A percentile compares a stretch with the other conserved stretches of the same genome.
Conservation (phyloP, 441 rosid species). For the Omphalea diandra region DNA sequence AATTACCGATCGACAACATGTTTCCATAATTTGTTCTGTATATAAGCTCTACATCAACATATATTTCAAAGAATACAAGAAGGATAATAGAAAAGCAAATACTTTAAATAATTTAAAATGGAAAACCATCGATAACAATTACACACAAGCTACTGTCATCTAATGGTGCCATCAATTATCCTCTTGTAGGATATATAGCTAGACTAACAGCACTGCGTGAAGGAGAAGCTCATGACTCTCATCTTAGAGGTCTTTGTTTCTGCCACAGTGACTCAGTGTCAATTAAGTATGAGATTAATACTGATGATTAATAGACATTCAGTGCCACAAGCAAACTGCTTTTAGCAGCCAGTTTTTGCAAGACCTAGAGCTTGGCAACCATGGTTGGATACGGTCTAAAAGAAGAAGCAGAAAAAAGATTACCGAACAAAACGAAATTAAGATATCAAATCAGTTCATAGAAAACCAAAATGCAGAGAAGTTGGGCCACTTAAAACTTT, state of each 20-base stretch:
- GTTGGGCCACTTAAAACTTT: background rate
- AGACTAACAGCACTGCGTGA: background rate
- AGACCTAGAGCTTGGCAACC: no score
- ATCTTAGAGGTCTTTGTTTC: background rate
- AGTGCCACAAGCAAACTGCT: no score
- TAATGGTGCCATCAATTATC: background rate
- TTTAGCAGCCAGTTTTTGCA: no score
- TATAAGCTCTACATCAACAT: background rate
- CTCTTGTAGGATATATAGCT: background rate
- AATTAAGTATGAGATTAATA: no score
- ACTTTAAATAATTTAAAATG: background rate
- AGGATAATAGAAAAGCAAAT: background rate
- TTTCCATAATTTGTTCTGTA: background rate
- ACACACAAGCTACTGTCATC: background rate
- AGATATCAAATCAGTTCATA: no score
- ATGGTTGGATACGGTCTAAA: no score
- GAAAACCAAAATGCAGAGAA: background rate
- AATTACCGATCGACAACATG: background rate
- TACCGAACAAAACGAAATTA: no score
- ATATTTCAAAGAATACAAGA: background rate
- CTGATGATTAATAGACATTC: no score
- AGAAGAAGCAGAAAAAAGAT: no score
- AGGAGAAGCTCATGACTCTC: background rate
- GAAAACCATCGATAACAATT: conserved; percentile 3
- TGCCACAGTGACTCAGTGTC: background rate